Evolutionary conservation across 306 rosid genomes (phyloP).

Genomic region (peach (Prunus persica)): DNA sequence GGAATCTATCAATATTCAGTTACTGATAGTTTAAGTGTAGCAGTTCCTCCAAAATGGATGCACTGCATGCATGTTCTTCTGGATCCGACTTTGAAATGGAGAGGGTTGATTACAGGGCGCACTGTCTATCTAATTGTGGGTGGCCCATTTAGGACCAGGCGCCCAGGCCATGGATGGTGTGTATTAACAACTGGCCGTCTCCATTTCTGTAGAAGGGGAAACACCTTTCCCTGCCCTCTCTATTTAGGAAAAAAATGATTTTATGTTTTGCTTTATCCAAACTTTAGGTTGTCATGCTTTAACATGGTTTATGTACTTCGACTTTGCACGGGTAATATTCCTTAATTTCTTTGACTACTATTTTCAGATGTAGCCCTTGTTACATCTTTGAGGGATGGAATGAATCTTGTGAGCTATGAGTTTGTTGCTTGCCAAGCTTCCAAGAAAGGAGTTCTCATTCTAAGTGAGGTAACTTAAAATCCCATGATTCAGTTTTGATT

Average conservation of each 20-base stretch:
- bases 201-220: neutral
- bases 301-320: neutral
- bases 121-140: too few relatives aligned
- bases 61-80: too few relatives aligned
- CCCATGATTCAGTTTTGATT: neutral
- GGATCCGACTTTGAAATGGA: too few relatives aligned
- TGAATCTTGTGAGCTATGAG: constrained; percentile 99
- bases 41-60: too few relatives aligned
- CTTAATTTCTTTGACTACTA: constrained; percentile 5
- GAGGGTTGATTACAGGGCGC: too few relatives aligned
- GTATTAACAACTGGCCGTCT: neutral
- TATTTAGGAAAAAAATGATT: neutral
- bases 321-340: neutral
- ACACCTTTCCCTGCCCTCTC: neutral
- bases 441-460: constrained; percentile 93
- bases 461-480: constrained; percentile 71
- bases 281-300: neutral
- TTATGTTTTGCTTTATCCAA: constrained; percentile 7
- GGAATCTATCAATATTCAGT: too few relatives aligned
- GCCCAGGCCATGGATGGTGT: too few relatives aligned
- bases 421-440: constrained; percentile 93
- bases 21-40: too few relatives aligned
- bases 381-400: constrained; percentile 95
- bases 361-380: constrained; percentile 88
- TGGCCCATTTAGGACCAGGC: too few relatives aligned